Evolutionary conservation across 2,329 filamentous ascomycete species (phyloP).

Genomic region (Neofusicoccum umdonicola): DNA sequence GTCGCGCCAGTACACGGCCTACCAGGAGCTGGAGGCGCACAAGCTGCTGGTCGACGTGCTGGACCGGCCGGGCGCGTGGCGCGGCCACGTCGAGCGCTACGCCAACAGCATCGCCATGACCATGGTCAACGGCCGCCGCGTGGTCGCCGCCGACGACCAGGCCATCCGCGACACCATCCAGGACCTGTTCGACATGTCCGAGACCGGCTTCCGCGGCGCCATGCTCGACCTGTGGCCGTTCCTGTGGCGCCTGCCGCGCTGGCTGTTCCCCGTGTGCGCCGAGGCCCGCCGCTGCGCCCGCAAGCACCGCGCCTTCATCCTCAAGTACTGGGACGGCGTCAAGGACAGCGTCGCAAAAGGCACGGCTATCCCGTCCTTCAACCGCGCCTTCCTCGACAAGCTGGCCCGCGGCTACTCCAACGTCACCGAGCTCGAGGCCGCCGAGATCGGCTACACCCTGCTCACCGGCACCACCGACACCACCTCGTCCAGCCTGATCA

Average conservation of each 20-base stretch:
- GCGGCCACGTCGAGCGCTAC: not conserved
- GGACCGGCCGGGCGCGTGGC: not conserved
- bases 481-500: slow-evolving; percentile 25
- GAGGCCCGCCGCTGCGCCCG: too few species aligned
- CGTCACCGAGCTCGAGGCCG: not conserved
- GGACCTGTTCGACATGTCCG: not conserved
- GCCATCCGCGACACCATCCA: not conserved
- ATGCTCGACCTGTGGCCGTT: too few species aligned
- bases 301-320: too few species aligned
- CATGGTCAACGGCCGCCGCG: slow-evolving; percentile 1
- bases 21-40: slow-evolving; percentile 16
- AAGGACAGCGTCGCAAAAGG: not conserved
- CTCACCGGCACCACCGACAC: slow-evolving; percentile 16
- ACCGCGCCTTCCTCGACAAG: not conserved
- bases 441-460: not conserved
- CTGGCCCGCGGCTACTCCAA: not conserved
- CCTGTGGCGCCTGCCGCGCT: too few species aligned
- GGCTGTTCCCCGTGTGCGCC: too few species aligned
- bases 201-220: too few species aligned
- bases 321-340: too few species aligned
- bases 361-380: not conserved
- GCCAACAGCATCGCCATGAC: not conserved
- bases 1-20: slow-evolving; percentile 13
- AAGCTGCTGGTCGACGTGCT: not conserved
- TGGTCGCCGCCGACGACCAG: not conserved